phyloP scores from a whole-genome alignment of 768 basidiomycete genomes.

The Phylloporus scabripes region DNA sequence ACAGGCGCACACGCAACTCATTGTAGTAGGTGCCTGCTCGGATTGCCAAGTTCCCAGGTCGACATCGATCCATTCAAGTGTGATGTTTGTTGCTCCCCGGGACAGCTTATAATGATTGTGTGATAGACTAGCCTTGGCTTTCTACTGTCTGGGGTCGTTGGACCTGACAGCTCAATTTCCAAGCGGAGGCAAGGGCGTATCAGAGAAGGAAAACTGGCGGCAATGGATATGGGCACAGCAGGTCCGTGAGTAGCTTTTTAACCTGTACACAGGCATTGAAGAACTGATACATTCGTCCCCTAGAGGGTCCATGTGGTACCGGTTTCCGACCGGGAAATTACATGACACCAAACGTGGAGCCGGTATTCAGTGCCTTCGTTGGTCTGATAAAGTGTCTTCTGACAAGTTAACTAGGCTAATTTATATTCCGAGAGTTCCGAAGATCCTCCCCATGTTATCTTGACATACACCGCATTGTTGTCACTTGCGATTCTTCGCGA shows the following conservation, averaged over 20 bases:
- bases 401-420: conserved; percentile 22
- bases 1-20: conserved; percentile 57
- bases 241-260: conserved; percentile 38
- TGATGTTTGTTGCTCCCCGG: conserved; percentile 17
- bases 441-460: conserved; percentile 78
- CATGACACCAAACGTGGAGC: conserved; percentile 42
- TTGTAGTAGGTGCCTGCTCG: conserved; percentile 61
- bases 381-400: conserved; percentile 3
- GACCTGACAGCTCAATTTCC: conserved; percentile 61
- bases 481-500: conserved; percentile 84
- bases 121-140: conserved; percentile 72
- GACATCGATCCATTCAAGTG: conserved; percentile 73
- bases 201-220: conserved; percentile 59
- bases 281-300: not conserved
- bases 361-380: conserved; percentile 6
- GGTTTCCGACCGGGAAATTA: conserved; percentile 76
- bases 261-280: not conserved
- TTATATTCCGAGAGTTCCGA: conserved; percentile 42
- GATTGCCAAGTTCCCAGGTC: conserved; percentile 63
- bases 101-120: conserved; percentile 9
- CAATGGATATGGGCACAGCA: conserved; percentile 93
- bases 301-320: conserved; percentile 55
- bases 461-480: conserved; percentile 89
- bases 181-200: conserved; percentile 35
- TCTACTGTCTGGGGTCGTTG: conserved; percentile 83